A percentile compares a stretch with the other conserved stretches of the same genome.
These are phyloP conservation scores for Linum usitatissimum DNA, from an alignment of 345 rosid species.

Conservation along the genomic window DNA sequence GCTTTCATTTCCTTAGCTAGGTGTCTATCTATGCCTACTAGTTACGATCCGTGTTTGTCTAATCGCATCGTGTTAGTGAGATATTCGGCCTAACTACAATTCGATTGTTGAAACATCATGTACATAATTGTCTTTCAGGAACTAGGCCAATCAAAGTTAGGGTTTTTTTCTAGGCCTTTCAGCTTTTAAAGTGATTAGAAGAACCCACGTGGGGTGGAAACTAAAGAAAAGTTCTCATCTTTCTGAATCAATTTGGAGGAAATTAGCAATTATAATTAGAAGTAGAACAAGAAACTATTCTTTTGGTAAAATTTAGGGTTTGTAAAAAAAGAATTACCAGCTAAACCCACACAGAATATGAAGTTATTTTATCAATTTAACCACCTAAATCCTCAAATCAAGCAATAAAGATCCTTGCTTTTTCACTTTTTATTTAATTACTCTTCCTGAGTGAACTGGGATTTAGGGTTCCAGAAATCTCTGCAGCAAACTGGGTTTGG, in stretches of 20 bases:
- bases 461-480: conserved; percentile 14
- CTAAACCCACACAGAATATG: too few relatives aligned
- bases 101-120: too few relatives aligned
- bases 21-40: background rate
- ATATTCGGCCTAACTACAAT: too few relatives aligned
- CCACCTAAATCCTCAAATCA: conserved; percentile 19
- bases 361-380: background rate
- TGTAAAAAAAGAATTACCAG: background rate
- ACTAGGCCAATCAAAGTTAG: conserved; percentile 20
- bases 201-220: conserved; percentile 14
- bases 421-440: background rate
- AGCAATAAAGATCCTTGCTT: conserved; percentile 16
- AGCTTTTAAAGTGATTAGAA: background rate
- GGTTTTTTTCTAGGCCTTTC: conserved; percentile 16
- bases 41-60: too few relatives aligned
- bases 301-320: conserved; percentile 19
- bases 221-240: background rate
- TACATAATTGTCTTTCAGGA: conserved; percentile 7
- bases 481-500: conserved; percentile 5
- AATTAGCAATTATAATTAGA: conserved; percentile 6
- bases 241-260: too few relatives aligned
- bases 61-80: too few relatives aligned
- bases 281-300: conserved; percentile 1
- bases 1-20: conserved; percentile 17
- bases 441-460: conserved; percentile 26